Base-by-base conservation (phyloP, 257 asterid genomes). In the Penstemon eatonii region DNA sequence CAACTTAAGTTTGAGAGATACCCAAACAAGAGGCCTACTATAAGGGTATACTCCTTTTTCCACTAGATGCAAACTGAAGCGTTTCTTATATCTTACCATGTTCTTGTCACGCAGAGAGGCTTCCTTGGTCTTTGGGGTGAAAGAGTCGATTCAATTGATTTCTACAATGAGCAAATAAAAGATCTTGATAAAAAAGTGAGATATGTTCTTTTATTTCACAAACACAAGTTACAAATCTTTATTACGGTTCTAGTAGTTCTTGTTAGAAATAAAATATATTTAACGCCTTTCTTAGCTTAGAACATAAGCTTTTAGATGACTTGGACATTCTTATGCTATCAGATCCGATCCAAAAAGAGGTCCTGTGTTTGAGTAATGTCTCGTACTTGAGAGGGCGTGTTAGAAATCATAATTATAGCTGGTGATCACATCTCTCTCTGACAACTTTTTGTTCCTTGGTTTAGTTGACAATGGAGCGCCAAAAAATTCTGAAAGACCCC, bases 101-200 rank as follows among this genome's bases (percentile, higher is more conserved):
- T 51, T 74, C 13, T 45, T 69, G 66, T 68, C 70, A 56, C 77
- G 71, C 98, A 94, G 99, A 86, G 44, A 79, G 95, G 99, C 65
- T 89, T 89, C 67, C 91, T 86, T 39, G 96, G 98, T 62, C 96
- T 94, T 66, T 86, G 93, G 80, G 98, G 99, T 40, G 81, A 83
- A 75, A 83, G 61, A 73, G 89, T 91, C 59, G 97, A 91, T 67
- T 83, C 97, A 8, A 85, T 94, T 5, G 89, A 86, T 76, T 85
- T 67, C 82, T 91, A 86, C 81, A 82, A 68, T 56, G 76, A 79
- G 76, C 82, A 85, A 75, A 78, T 91, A 57, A 77, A 79, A 65
- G 89, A 80, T 76, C 80, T 87, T 63, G 96, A 94, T 60, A 74
- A 69, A 76, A 73, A 81, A 64, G 99, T 89, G 73, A 82, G 87